Base-by-base conservation (phyloP, 139 green algal species). In the Picochlorum sp. region DNA sequence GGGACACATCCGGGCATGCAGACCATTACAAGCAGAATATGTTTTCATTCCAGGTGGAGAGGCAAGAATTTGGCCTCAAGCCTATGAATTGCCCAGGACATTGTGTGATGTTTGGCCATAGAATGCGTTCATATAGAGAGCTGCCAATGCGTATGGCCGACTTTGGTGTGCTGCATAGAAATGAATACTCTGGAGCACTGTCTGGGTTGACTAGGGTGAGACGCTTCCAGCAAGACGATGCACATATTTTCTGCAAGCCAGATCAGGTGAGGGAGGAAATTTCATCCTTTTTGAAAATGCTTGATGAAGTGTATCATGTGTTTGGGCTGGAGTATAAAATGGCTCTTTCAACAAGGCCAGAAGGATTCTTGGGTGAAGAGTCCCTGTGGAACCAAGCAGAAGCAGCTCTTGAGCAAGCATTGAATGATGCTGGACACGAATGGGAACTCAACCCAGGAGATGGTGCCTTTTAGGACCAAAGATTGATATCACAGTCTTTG, bases 1-100 rank as follows among this genome's bases (percentile, higher is more conserved):
- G 93, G 93, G 83, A 87, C 62, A 97, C 82, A 9, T 87, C 69
- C 13, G 93, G 93, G 14, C 93, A 98, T 71, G 91, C 93, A 3
- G 91, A 85, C 45, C 93, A 98, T 80, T 98, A 98, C 82, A 88
- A 89, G 69, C 85, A 98, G 37, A 97, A 98, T 86, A 98, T 98
- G 93, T 98, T 98, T 67, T 66, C 47, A 32, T 90, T 97, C 70
- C 66, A 92, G 21, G 83, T 98, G 15, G 89, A 97, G 80, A 96
- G 95, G 83, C 67, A 82, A 62, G 84, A 97, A 79, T 97, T 87
- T 67, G 91, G 91, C 3, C 69, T 96, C 7, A 98, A 98, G 73
- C 93, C 93, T 50, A 98, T 98, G 93, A 98, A 98, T 82, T 98
- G 93, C 80, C 93, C 93, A 21, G 87, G 91, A 37, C 93, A 98